phyloP scores from a whole-genome alignment of 2,329 filamentous ascomycete species.

The Cladophialophora psammophila region DNA sequence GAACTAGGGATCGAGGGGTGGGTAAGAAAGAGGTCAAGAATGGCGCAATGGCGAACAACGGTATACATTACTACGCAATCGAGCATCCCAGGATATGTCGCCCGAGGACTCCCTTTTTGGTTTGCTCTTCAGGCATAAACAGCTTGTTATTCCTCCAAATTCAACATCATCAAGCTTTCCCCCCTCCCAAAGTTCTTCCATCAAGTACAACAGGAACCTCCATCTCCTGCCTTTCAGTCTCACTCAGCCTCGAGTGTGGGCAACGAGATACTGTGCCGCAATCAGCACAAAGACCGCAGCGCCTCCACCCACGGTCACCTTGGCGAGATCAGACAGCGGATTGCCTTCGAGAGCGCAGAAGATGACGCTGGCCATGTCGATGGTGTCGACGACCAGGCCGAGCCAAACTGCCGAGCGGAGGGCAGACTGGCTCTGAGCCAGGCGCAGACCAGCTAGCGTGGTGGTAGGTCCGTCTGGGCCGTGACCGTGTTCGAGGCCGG shows the following conservation, averaged over 20 bases:
- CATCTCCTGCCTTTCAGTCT: neutral
- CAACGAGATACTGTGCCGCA: conserved; percentile 7
- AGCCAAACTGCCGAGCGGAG: conserved; percentile 23
- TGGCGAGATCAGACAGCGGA: conserved; percentile 10
- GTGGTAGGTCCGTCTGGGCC: neutral
- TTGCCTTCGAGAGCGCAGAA: conserved; percentile 11
- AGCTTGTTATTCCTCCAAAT: neutral
- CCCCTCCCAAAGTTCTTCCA: neutral
- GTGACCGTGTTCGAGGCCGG: neutral
- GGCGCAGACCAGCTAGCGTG: neutral
- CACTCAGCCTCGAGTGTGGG: neutral
- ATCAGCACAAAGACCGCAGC: conserved; percentile 11
- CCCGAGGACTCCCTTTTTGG: neutral
- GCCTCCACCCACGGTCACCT: conserved; percentile 13
- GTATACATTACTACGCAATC: neutral
- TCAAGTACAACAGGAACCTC: neutral
- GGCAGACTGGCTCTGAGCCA: neutral
- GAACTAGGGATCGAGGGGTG: neutral
- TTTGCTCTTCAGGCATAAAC: neutral
- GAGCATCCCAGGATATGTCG: neutral
- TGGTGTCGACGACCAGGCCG: conserved; percentile 17
- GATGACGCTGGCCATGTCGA: conserved; percentile 20
- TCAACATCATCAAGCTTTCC: neutral
- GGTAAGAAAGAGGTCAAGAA: neutral
- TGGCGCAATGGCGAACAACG: neutral